A percentile compares a stretch with the other conserved stretches of the same genome.
phyloP scores from a whole-genome alignment of 495 filamentous ascomycete genomes.

The Venustampulla echinocandica region DNA sequence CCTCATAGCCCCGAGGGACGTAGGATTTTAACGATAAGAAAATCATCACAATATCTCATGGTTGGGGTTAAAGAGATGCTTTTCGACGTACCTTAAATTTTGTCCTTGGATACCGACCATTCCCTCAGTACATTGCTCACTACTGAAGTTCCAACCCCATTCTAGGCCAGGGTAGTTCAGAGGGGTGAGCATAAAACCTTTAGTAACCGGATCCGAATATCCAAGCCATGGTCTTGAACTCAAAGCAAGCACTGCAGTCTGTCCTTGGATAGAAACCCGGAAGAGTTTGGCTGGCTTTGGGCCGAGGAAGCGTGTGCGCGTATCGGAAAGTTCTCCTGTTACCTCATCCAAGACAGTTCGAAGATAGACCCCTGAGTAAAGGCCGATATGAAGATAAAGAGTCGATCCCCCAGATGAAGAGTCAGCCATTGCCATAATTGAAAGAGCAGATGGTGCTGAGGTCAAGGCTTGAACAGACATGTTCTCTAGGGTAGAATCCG shows the following conservation, averaged over 20 bases:
- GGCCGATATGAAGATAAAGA: constrained; percentile 86
- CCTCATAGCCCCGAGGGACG: constrained; percentile 36
- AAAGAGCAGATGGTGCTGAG: constrained; percentile 76
- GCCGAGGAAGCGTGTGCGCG: constrained; percentile 86
- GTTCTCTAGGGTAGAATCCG: constrained; percentile 80
- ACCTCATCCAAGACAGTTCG: constrained; percentile 89
- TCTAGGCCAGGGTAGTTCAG: constrained; percentile 81
- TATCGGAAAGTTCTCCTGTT: constrained; percentile 90
- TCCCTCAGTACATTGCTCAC: constrained; percentile 83
- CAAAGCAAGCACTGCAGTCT: constrained; percentile 80
- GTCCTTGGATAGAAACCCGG: constrained; percentile 71
- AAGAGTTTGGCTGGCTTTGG: constrained; percentile 82
- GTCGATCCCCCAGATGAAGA: constrained; percentile 65
- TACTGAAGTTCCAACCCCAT: constrained; percentile 93
- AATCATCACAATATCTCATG: constrained; percentile 56
- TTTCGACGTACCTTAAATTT: constrained; percentile 77
- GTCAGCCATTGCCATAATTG: constrained; percentile 93
- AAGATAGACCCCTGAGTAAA: constrained; percentile 91
- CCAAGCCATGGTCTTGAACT: constrained; percentile 89
- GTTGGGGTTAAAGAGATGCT: constrained; percentile 21
- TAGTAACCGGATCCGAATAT: constrained; percentile 76
- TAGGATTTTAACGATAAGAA: constrained; percentile 33
- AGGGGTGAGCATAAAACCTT: constrained; percentile 83
- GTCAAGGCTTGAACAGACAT: constrained; percentile 91
- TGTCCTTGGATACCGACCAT: constrained; percentile 93